Conservation (phyloP, 805 yeast species). For the Kazachstania africana region DNA sequence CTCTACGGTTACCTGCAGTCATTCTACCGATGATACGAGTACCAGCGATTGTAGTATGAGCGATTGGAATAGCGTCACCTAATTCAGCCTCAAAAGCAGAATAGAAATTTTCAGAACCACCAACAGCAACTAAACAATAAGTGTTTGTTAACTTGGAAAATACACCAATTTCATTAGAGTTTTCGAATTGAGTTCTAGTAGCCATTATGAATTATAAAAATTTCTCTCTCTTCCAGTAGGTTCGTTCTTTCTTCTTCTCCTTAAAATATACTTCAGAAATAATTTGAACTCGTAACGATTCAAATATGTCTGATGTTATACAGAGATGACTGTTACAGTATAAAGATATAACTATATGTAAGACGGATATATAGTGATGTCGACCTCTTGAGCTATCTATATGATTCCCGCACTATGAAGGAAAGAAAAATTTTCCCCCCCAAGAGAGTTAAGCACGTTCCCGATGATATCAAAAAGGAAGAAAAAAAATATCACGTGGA, state of each 20-base stretch:
- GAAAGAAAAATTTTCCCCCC: no score
- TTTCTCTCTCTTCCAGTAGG: slow-evolving; percentile 1
- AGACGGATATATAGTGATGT: no score
- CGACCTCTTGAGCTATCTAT: no score
- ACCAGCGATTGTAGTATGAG: slow-evolving; percentile 96
- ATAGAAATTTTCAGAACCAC: slow-evolving; percentile 81
- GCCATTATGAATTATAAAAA: slow-evolving; percentile 37
- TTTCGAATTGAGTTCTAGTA: slow-evolving; percentile 69
- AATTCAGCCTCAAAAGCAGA: slow-evolving; percentile 96
- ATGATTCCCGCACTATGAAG: no score
- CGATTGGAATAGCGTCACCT: slow-evolving; percentile 93
- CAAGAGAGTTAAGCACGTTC: no score
- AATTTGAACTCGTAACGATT: no score
- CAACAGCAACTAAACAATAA: slow-evolving; percentile 91
- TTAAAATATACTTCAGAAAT: no score
- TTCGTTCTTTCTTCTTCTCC: background rate
- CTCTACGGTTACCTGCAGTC: slow-evolving; percentile 98
- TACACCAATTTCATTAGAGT: slow-evolving; percentile 86
- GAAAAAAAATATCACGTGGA: no score
- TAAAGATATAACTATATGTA: no score
- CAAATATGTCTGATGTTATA: no score
- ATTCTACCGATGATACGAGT: slow-evolving; percentile 95
- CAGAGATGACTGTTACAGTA: no score
- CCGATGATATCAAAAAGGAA: no score
- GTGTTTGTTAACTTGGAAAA: slow-evolving; percentile 92